phyloP scores from a whole-genome alignment of 2,329 filamentous ascomycete genomes.

The Chaetomium olivaceum region DNA sequence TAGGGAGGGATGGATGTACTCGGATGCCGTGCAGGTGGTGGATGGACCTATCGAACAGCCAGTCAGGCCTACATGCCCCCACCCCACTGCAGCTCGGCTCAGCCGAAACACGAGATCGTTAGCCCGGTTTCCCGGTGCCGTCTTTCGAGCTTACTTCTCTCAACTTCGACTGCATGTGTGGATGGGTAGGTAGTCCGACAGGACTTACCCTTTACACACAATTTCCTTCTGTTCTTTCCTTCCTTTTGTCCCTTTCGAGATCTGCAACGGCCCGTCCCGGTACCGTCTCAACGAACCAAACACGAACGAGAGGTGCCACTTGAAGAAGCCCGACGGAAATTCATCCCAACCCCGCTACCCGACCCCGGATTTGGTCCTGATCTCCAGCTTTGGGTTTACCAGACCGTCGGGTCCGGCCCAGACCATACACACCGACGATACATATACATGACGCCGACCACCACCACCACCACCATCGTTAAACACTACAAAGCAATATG shows the following conservation, averaged over 20 bases:
- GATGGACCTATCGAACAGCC: background rate
- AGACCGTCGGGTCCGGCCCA: background rate
- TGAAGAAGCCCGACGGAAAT: background rate
- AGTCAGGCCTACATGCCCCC: background rate
- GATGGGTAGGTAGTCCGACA: slow-evolving; percentile 26
- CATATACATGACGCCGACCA: no score
- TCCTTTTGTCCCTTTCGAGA: background rate
- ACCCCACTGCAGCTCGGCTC: slow-evolving; percentile 18
- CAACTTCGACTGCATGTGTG: slow-evolving; percentile 24
- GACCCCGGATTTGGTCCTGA: background rate
- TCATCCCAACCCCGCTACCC: background rate
- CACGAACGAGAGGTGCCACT: background rate
- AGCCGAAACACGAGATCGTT: background rate
- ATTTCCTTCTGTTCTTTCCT: background rate
- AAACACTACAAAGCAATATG: background rate
- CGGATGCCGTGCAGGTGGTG: background rate
- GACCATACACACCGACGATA: no score
- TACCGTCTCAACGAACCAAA: background rate
- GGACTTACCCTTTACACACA: background rate
- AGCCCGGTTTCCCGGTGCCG: slow-evolving; percentile 15
- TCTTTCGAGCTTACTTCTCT: slow-evolving; percentile 10
- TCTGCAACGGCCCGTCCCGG: slow-evolving; percentile 1
- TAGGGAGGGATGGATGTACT: no score
- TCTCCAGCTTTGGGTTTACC: background rate
- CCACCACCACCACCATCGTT: background rate